Conservation (phyloP, 176 grass and related monocot species). For the Zea luxurians region DNA sequence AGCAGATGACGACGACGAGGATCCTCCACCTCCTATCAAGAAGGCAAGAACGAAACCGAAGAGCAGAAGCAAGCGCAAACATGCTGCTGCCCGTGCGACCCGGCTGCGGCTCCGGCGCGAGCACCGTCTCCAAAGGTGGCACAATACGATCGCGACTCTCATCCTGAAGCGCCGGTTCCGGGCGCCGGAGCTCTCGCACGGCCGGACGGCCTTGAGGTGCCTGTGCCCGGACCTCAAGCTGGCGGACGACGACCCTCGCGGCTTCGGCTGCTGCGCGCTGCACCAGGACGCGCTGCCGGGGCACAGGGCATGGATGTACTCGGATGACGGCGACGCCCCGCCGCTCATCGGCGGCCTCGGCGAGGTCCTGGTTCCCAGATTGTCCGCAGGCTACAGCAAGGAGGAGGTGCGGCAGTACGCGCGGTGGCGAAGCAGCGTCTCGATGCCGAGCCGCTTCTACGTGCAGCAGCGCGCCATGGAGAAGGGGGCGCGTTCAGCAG, state of each 20-base stretch:
- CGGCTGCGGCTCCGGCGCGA: background rate
- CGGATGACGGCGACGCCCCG: background rate
- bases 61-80: background rate
- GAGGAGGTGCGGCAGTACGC: background rate
- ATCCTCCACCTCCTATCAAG: background rate
- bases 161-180: background rate
- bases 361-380: constrained; percentile 2
- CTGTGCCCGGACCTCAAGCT: constrained; percentile 24
- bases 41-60: background rate
- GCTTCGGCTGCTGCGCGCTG: constrained; percentile 1
- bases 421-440: constrained; percentile 32
- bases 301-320: background rate
- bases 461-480: background rate
- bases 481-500: too few relatives aligned
- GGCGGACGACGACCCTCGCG: background rate
- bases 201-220: constrained; percentile 18
- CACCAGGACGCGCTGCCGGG: constrained; percentile 11
- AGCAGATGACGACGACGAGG: background rate
- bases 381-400: background rate
- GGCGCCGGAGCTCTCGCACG: constrained; percentile 18
- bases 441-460: constrained; percentile 36
- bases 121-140: background rate
- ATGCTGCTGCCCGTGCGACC: background rate
- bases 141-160: background rate
- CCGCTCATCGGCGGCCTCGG: background rate